These are phyloP conservation scores for Cercospora zeina DNA, from an alignment of 2,329 filamentous ascomycete species.

Conservation along the genomic window DNA sequence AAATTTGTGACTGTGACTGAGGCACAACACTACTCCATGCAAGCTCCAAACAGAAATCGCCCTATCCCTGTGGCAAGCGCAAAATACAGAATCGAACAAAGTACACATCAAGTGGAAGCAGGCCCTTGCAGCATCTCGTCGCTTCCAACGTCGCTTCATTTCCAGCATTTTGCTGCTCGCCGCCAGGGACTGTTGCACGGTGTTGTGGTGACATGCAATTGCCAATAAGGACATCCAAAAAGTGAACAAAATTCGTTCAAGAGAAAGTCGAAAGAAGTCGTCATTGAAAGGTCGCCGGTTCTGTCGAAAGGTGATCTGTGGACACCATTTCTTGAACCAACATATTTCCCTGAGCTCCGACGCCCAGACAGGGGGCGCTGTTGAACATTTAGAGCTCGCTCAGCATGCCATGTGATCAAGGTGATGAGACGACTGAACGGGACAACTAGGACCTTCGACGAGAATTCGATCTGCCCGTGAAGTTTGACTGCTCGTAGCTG, in stretches of 20 bases:
- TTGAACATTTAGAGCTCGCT: background rate
- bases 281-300: background rate
- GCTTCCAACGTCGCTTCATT: background rate
- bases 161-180: background rate
- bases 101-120: background rate
- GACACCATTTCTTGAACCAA: background rate
- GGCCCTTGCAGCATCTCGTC: background rate
- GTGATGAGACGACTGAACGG: background rate
- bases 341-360: background rate
- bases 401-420: background rate
- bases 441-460: background rate
- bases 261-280: background rate
- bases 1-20: too few species aligned
- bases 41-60: too few species aligned
- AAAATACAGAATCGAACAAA: background rate
- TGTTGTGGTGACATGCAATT: background rate
- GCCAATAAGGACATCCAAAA: background rate
- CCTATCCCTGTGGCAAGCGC: too few species aligned
- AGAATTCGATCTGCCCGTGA: background rate
- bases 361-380: background rate
- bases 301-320: background rate
- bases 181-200: background rate
- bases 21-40: too few species aligned
- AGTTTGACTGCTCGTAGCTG: background rate
- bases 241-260: background rate